Evolutionary conservation across 495 filamentous ascomycete species (phyloP).

Genomic region (Pseudoneurospora amorphoporcata): DNA sequence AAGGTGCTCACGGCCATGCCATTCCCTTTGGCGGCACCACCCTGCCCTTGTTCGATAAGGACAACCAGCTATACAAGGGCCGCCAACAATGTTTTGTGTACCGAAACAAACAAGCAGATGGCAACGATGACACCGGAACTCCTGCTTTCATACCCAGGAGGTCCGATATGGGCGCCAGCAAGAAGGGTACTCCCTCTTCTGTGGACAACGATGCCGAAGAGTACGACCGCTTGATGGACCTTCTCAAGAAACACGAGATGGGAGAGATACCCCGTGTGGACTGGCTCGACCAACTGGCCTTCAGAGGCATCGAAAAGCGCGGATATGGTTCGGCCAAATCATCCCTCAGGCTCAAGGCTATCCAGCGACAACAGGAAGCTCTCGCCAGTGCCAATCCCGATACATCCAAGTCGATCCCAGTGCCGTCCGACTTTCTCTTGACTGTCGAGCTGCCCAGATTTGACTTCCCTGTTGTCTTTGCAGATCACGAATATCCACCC

Average conservation of each 20-base stretch:
- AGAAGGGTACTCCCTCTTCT: conserved; percentile 30
- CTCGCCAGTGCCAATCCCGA: conserved; percentile 4
- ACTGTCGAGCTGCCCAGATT: conserved; percentile 90
- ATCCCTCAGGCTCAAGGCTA: conserved; percentile 19
- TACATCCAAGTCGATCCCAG: conserved; percentile 29
- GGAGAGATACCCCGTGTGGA: conserved; percentile 84
- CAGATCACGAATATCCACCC: conserved; percentile 82
- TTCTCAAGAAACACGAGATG: conserved; percentile 98
- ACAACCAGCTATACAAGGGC: conserved; percentile 80
- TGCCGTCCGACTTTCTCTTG: conserved; percentile 50
- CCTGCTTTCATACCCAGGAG: conserved; percentile 48
- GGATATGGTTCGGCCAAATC: conserved; percentile 44
- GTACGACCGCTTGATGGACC: conserved; percentile 67
- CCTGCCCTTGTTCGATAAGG: conserved; percentile 77
- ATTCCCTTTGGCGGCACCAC: conserved; percentile 94
- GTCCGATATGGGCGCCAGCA: conserved; percentile 24
- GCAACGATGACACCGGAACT: conserved; percentile 68
- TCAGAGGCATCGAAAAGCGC: conserved; percentile 72
- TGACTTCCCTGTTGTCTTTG: conserved; percentile 92
- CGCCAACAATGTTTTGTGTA: conserved; percentile 85
- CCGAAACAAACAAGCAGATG: conserved; percentile 75
- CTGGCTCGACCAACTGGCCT: conserved; percentile 92
- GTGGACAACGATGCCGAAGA: conserved; percentile 58
- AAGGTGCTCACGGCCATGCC: conserved; percentile 57
- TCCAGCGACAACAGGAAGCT: conserved; percentile 22